Evolutionary conservation across 106 monocot genomes (phyloP), one percentile per base, ranked within the genome.

Genomic region (Phalaenopsis aphrodite): DNA sequence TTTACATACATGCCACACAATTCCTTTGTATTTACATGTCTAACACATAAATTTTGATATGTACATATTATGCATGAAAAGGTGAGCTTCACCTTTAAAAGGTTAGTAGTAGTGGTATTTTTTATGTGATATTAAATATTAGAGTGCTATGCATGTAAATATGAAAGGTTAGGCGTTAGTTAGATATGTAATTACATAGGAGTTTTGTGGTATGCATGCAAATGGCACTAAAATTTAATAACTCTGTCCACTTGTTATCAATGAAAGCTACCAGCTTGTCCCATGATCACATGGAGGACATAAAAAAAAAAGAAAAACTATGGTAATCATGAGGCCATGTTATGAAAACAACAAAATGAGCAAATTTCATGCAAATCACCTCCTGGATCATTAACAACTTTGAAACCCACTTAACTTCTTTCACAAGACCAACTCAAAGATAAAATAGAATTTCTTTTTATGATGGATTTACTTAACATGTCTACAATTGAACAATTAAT

Each of bases 231-330:
- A 30, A 45, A 8, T 56, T 78, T 56, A 19, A 41, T 73, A 55
- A 71, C 21, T n/a, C 21, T 81, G 41, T 41, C 21, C 14, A 81
- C 72, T 55, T 24, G 30, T 67, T 19, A 38, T 74, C 41, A 56
- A 19, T 36, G 39, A 43, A 74, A 45, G 36, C 74, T 42, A 45
- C 1, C 5, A 43, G 18, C 19, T 74, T 42, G 41, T 17, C 45
- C 42, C 18, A 43, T n/a, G 19, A 74, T n/a, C 1, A 42, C 4
- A 74, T 5, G 6, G 43, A 42, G n/a, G n/a, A 1, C 41, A 18
- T 14, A 42, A 39, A 49, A 12, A 76, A 30, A 48, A 66, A 52
- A 79, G 69, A 69, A 71, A 69, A 71, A 69, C 38, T 69, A 39
- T 39, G 38, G 15, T 39, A 14, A 65, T 65, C 5, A 23, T 65